phyloP scores from a whole-genome alignment of 345 rosid species.

The Brassica rapa region DNA sequence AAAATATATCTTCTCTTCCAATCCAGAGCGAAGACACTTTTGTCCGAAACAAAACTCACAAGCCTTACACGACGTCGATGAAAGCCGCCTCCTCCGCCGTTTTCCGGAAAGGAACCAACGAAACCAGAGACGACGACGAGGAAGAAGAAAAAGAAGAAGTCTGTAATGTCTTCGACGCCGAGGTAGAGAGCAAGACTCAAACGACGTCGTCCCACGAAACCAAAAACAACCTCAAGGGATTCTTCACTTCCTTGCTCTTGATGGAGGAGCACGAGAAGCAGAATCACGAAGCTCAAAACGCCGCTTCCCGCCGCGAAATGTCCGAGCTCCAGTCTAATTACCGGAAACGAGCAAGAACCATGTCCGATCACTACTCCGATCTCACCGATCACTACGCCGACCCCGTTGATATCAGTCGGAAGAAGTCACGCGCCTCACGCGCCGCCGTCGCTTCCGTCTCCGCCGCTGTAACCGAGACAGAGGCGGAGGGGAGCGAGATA shows the following conservation, averaged over 20 bases:
- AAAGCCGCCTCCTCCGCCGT: conserved; percentile 28
- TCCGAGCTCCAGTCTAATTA: conserved; percentile 49
- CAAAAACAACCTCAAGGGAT: conserved; percentile 47
- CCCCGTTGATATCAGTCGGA: conserved; percentile 44
- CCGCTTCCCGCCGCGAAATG: conserved; percentile 44
- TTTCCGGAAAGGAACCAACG: conserved; percentile 26
- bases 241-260: conserved; percentile 53
- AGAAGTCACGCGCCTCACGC: conserved; percentile 58
- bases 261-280: conserved; percentile 50
- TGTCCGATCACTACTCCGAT: conserved; percentile 46
- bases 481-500: conserved; percentile 39
- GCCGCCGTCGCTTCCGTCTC: conserved; percentile 35
- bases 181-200: conserved; percentile 16
- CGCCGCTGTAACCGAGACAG: background rate
- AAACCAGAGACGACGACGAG: conserved; percentile 9
- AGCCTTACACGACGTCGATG: conserved; percentile 16
- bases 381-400: conserved; percentile 46
- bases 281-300: conserved; percentile 23
- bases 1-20: conserved; percentile 13
- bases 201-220: conserved; percentile 14
- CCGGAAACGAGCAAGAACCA: conserved; percentile 43
- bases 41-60: background rate
- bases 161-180: conserved; percentile 35
- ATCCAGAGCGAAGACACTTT: background rate
- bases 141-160: conserved; percentile 29